These are phyloP conservation scores for Chalciporus piperatus DNA, from an alignment of 768 basidiomycete species.

Conservation along the genomic window DNA sequence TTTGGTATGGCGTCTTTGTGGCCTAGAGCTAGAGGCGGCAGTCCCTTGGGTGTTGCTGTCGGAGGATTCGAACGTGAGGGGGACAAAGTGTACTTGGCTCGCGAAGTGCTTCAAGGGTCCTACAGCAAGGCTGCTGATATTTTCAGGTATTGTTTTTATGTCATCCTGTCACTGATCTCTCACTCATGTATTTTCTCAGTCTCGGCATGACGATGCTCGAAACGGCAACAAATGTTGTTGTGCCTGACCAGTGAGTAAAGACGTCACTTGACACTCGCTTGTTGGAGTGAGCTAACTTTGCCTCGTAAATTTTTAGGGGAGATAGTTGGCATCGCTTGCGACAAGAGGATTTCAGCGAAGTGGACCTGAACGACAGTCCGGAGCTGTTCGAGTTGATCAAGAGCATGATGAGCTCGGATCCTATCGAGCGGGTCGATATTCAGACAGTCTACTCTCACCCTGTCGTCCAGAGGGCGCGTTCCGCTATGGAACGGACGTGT, in stretches of 20 bases:
- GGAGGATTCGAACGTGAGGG: slow-evolving; percentile 91
- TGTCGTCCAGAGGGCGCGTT: slow-evolving; percentile 61
- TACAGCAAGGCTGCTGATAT: slow-evolving; percentile 96
- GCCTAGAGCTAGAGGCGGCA: slow-evolving; percentile 54
- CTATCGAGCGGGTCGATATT: slow-evolving; percentile 55
- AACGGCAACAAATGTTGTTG: slow-evolving; percentile 91
- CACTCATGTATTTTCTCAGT: slow-evolving; percentile 41
- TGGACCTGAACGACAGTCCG: slow-evolving; percentile 64
- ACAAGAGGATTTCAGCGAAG: slow-evolving; percentile 86
- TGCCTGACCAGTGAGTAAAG: slow-evolving; percentile 87
- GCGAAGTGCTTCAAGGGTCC: slow-evolving; percentile 87
- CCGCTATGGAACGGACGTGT: slow-evolving; percentile 56
- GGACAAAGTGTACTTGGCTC: slow-evolving; percentile 95
- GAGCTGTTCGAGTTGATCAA: slow-evolving; percentile 67
- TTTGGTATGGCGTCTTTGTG: slow-evolving; percentile 98
- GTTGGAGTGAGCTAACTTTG: slow-evolving; percentile 14
- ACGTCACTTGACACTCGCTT: neutral
- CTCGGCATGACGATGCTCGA: slow-evolving; percentile 96
- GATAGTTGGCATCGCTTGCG: slow-evolving; percentile 92
- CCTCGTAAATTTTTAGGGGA: slow-evolving; percentile 55
- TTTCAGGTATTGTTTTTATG: slow-evolving; percentile 64
- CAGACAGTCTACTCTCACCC: slow-evolving; percentile 57
- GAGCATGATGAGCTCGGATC: slow-evolving; percentile 76
- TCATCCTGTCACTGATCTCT: neutral
- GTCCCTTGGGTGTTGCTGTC: slow-evolving; percentile 34